A percentile compares a stretch with the other conserved stretches of the same genome.
phyloP scores from a whole-genome alignment of 2,329 filamentous ascomycete genomes.

The Lachnellula hyalina region DNA sequence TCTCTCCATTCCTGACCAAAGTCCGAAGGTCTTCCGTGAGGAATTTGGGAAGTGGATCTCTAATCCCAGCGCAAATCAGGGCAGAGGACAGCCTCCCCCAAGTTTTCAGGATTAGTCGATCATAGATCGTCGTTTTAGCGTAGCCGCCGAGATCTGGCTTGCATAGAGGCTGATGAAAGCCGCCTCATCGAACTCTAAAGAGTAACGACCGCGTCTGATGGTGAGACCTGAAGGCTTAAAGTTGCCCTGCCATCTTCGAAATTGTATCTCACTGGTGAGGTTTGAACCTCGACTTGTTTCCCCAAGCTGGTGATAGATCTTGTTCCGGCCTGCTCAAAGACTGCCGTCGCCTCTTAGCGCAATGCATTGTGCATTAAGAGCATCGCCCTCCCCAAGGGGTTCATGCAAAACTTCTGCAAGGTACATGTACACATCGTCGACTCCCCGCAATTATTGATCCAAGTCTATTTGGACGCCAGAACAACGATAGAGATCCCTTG shows the following conservation, averaged over 20 bases:
- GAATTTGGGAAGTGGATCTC: not conserved
- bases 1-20: too few relatives aligned
- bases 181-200: not conserved
- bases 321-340: constrained; percentile 19
- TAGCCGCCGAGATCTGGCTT: not conserved
- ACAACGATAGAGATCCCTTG: not conserved
- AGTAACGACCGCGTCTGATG: not conserved
- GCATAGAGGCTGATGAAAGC: not conserved
- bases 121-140: too few relatives aligned
- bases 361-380: constrained; percentile 13
- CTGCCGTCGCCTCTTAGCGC: constrained; percentile 2
- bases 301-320: constrained; percentile 16
- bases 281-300: not conserved
- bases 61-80: too few relatives aligned
- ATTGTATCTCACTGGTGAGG: constrained; percentile 3
- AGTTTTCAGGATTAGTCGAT: too few relatives aligned
- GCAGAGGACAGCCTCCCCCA: too few relatives aligned
- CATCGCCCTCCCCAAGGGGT: constrained; percentile 20
- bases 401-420: constrained; percentile 19
- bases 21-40: not conserved
- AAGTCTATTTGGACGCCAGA: constrained; percentile 2
- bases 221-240: not conserved
- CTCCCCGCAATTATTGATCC: not conserved
- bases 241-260: not conserved
- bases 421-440: constrained; percentile 5